Evolutionary conservation across 768 basidiomycete genomes (phyloP), one percentile per base, ranked within the genome.

Genomic region (Cubamyces sp.): DNA sequence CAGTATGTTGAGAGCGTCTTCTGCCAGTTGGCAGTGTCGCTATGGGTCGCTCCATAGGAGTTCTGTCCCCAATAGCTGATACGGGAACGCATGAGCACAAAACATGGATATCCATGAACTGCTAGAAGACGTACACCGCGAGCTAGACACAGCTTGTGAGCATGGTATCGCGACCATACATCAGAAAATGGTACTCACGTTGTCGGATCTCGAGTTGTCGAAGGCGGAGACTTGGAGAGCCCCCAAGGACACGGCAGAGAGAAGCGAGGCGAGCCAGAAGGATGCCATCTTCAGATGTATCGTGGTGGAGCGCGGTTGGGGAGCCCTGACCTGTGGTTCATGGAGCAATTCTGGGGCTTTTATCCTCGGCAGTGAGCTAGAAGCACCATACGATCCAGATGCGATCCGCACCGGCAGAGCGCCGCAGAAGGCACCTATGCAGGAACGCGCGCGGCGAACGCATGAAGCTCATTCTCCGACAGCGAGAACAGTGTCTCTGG

Each of bases 1-100:
- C 85, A 87, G 68, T 86, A 87, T 16, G 73, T 73, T 0, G 79
- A 73, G 39, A 87, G 71, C 1, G 71, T 70, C 71, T 84, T 75
- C 71, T 87, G 85, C 76, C 78, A 86, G 59, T 79, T 79, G 5
- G 77, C 78, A 15, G 70, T 62, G 60, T 73, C 71, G 2, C 75
- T 66, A 65, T 82, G 76, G 1, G 80, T 79, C 3, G 83, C 83
- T 34, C 86, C 85, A 57, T 82, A 83, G 11, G 83, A 84, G 68
- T 87, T 84, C 67, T 87, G 85, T 18, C 85, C 84, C 74, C 77
- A 85, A 66, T 84, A 84, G 4, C 79, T 81, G 59, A n/a, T 8
- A 18, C 12, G 5, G n/a, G 42, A 7, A 28, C n/a, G 11, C n/a
- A 30, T 52, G 23, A 42, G 19, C 34, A 21, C 12, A 14, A 4